Conservation (phyloP, 2,329 filamentous ascomycete genomes). For the Pseudopithomyces maydicus region DNA sequence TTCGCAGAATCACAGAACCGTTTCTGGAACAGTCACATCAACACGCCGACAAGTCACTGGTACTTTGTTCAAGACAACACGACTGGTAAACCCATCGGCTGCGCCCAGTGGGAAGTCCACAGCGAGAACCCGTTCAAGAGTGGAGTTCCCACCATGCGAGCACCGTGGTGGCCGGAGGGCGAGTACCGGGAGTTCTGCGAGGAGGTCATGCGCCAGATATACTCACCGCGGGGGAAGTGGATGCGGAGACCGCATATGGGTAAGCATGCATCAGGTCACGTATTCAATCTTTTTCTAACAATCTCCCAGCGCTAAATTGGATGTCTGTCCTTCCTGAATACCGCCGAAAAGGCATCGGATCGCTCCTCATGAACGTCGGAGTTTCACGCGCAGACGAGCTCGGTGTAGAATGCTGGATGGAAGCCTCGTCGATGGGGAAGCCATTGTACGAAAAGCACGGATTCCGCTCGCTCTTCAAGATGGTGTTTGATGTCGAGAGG, state of each 20-base stretch:
- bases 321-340: conserved; percentile 42
- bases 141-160: conserved; percentile 29
- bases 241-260: conserved; percentile 42
- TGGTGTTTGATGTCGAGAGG: conserved; percentile 36
- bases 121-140: conserved; percentile 35
- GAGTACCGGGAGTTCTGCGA: conserved; percentile 41
- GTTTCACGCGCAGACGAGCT: conserved; percentile 39
- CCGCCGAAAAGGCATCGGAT: conserved; percentile 43
- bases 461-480: conserved; percentile 33
- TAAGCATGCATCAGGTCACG: conserved; percentile 17
- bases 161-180: conserved; percentile 43
- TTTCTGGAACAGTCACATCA: conserved; percentile 34
- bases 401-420: conserved; percentile 45
- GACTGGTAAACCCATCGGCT: conserved; percentile 30
- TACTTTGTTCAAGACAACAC: conserved; percentile 33
- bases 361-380: conserved; percentile 42
- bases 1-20: conserved; percentile 36
- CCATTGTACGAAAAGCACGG: conserved; percentile 43
- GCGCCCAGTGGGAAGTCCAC: conserved; percentile 39
- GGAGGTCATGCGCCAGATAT: conserved; percentile 39
- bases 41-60: conserved; percentile 38
- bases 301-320: conserved; percentile 39
- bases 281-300: not conserved
- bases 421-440: conserved; percentile 43
- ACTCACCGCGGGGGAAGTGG: conserved; percentile 35